phyloP scores from a whole-genome alignment of 2,329 filamentous ascomycete genomes.

The Aspergillus sp. region DNA sequence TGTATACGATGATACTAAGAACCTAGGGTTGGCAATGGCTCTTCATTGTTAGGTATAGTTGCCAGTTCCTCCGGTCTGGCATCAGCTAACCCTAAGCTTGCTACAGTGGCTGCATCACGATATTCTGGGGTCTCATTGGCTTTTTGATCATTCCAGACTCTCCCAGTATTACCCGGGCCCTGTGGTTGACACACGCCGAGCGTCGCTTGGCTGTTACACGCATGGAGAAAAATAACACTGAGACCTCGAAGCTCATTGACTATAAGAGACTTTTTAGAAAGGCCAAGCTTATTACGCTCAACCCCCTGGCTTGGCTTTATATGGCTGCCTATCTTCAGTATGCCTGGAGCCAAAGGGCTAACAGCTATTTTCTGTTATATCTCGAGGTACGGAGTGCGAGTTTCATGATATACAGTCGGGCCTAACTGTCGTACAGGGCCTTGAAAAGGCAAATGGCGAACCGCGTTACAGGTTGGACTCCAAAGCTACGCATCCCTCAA shows the following conservation, averaged over 20 bases:
- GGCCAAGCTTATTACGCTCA: conserved; percentile 5
- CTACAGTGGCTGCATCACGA: conserved; percentile 15
- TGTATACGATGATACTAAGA: background rate
- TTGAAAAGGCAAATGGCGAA: conserved; percentile 2
- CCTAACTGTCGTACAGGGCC: background rate
- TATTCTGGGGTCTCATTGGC: conserved; percentile 17
- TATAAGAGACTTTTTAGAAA: conserved; percentile 5
- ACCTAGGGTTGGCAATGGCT: conserved; percentile 2
- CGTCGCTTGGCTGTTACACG: conserved; percentile 13
- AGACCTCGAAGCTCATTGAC: conserved; percentile 18
- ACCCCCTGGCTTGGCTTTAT: conserved; percentile 17
- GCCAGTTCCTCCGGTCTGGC: background rate
- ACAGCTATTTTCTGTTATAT: conserved; percentile 21
- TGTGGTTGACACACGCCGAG: conserved; percentile 18
- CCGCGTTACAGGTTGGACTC: conserved; percentile 5
- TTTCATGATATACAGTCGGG: background rate
- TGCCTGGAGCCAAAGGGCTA: conserved; percentile 19
- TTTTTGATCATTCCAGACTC: conserved; percentile 21
- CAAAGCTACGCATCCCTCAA: background rate
- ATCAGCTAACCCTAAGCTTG: background rate
- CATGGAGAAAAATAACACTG: conserved; percentile 16
- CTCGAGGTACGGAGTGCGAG: conserved; percentile 8
- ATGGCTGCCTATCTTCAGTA: conserved; percentile 15
- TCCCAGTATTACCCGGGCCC: conserved; percentile 15
- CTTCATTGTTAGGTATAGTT: conserved; percentile 4